phyloP scores from a whole-genome alignment of 1,284 basidiomycete genomes.

The Heliocybe sulcata region DNA sequence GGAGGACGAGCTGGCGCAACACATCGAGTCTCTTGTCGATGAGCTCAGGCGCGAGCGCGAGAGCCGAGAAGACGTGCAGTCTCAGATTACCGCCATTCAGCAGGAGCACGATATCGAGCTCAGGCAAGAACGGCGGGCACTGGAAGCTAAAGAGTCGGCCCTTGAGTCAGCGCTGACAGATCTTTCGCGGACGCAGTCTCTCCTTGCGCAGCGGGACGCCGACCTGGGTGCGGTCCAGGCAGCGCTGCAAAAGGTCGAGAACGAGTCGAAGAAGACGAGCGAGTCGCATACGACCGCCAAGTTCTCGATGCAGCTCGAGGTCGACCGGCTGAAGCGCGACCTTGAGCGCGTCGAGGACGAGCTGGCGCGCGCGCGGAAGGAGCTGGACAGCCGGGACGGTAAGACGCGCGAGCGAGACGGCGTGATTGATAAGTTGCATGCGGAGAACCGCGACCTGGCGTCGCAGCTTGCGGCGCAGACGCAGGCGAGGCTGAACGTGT shows the following conservation, averaged over 20 bases:
- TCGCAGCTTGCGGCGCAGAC: conserved; percentile 75
- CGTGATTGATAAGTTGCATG: conserved; percentile 64
- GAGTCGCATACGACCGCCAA: conserved; percentile 78
- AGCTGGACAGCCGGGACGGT: conserved; percentile 63
- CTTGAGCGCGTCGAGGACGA: conserved; percentile 78
- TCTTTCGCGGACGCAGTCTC: conserved; percentile 50
- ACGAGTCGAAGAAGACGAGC: conserved; percentile 67
- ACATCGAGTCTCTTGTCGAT: conserved; percentile 68
- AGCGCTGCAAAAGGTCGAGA: conserved; percentile 60
- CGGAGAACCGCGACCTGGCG: conserved; percentile 74
- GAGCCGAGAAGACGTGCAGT: conserved; percentile 47
- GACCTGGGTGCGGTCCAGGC: conserved; percentile 74
- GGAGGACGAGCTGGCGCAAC: conserved; percentile 70
- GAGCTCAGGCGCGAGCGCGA: conserved; percentile 54
- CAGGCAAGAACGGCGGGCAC: conserved; percentile 47
- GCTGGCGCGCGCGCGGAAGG: conserved; percentile 64
- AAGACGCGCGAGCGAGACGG: conserved; percentile 63
- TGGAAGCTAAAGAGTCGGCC: conserved; percentile 63
- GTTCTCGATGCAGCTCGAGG: conserved; percentile 86
- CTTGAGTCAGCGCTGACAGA: conserved; percentile 55
- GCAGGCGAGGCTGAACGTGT: conserved; percentile 75
- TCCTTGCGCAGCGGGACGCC: conserved; percentile 59
- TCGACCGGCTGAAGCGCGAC: conserved; percentile 85
- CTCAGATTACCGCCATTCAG: conserved; percentile 46
- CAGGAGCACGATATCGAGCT: conserved; percentile 51